Base-by-base conservation (phyloP, 495 filamentous ascomycete genomes). In the Chaetomidium leptoderma region DNA sequence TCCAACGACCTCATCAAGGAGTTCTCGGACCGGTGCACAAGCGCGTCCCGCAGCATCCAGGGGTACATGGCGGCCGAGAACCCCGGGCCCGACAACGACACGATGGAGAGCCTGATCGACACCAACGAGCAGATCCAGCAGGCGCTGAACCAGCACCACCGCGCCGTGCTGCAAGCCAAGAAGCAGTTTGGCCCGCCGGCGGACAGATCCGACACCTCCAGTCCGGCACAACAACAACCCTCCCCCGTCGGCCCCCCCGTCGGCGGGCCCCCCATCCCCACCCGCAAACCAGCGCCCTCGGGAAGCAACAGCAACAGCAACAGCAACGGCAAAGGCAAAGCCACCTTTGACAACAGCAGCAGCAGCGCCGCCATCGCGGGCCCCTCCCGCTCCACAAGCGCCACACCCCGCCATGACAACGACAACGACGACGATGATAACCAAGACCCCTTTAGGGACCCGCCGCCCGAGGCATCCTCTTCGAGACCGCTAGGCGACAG, bases 51-150 rank as follows among this genome's bases (percentile, higher is more conserved):
- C 32, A 85, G 84, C 57, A 82, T 99, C 53, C 89, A 95, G 60
- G 76, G 74, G 21, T 97, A 95, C 73, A 96, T 97, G 73, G 74
- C 85, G 35, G 80, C 84, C 44, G 84, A 86, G 17, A 80, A 86
- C 62, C 92, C 92, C 0, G 63, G 83, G 1, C 91, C 91, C 4
- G 93, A 99, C 66, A 91, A 92, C 66, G 88, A 96, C 64, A 97
- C 93, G 1, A 83, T 99, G 71, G 82, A 91, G 58, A 92, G 85
- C 19, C 73, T 99, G 45, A 95, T 99, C 67, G 92, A 97, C 71
- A 92, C 91, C 36, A 96, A 95, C 66, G 95, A 97, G 64, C 85
- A 90, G 66, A 76, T 98, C 19, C 84, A 85, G 24, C 81, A 86
- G 17, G 84, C 91, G 0, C 72, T 91, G 8, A 91, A 82, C 53